phyloP scores from a whole-genome alignment of 148 eudicot species.

The Mesembryanthemum crystallinum region DNA sequence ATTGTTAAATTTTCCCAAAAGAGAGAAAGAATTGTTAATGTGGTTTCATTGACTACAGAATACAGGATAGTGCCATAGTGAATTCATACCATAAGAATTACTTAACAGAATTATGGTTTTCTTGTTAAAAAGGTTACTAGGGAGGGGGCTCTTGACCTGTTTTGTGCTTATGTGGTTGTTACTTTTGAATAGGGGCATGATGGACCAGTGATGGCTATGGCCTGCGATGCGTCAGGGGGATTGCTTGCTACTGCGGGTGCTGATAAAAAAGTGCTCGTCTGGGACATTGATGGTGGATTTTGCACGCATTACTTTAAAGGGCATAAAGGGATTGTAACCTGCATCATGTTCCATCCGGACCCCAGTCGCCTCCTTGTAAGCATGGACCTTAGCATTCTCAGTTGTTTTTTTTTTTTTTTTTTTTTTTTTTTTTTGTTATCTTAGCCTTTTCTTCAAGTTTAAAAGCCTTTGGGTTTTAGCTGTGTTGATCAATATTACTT shows the following conservation, averaged over 20 bases:
- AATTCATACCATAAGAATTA: too few species aligned
- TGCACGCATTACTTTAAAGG: constrained; percentile 95
- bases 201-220: constrained; percentile 90
- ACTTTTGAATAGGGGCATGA: constrained; percentile 64
- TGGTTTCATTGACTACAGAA: too few species aligned
- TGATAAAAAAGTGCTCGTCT: constrained; percentile 84
- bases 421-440: too few species aligned
- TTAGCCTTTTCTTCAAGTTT: neutral
- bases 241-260: constrained; percentile 96
- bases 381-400: neutral
- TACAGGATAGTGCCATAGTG: too few species aligned
- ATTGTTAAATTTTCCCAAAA: too few species aligned
- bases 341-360: constrained; percentile 86
- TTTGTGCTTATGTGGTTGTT: neutral
- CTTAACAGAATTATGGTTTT: neutral
- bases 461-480: neutral
- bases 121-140: neutral
- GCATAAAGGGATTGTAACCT: constrained; percentile 75
- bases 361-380: constrained; percentile 68
- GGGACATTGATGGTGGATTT: constrained; percentile 92
- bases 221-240: constrained; percentile 87
- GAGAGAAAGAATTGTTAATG: too few species aligned
- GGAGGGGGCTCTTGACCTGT: neutral
- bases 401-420: too few species aligned
- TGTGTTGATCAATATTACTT: neutral